Conservation (phyloP, 352 stramenopile species). For the Phytophthora sojae region DNA sequence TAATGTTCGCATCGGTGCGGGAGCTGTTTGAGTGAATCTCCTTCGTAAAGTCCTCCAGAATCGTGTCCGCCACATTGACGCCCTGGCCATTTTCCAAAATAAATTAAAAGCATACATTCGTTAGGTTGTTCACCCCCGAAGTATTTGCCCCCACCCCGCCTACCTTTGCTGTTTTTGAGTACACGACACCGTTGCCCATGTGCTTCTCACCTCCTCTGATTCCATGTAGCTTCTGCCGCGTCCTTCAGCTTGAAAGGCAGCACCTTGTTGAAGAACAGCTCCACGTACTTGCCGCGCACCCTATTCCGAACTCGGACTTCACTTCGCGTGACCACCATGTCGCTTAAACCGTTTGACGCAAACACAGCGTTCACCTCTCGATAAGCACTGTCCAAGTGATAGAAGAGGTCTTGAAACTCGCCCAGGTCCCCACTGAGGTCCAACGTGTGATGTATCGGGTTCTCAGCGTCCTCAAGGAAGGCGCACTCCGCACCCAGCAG, state of each 20-base stretch:
- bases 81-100: constrained; percentile 19
- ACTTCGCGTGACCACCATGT: background rate
- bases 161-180: background rate
- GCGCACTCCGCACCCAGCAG: background rate
- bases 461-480: constrained; percentile 1
- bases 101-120: background rate
- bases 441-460: background rate
- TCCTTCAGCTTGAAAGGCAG: background rate
- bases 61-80: constrained; percentile 16
- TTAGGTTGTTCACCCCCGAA: background rate
- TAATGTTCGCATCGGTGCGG: no score
- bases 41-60: no score
- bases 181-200: background rate
- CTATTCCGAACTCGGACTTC: constrained; percentile 11
- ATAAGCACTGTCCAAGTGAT: background rate
- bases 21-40: no score
- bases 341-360: background rate
- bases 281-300: constrained; percentile 14
- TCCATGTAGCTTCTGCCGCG: background rate
- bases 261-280: background rate
- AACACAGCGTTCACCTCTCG: background rate
- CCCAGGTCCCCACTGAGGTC: background rate
- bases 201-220: background rate
- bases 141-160: background rate
- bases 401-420: background rate